Percentiles rank a stretch among this genome's conserved stretches.
Evolutionary conservation across 352 stramenopile genomes (phyloP).

Genomic region (Phytophthora melonis): DNA sequence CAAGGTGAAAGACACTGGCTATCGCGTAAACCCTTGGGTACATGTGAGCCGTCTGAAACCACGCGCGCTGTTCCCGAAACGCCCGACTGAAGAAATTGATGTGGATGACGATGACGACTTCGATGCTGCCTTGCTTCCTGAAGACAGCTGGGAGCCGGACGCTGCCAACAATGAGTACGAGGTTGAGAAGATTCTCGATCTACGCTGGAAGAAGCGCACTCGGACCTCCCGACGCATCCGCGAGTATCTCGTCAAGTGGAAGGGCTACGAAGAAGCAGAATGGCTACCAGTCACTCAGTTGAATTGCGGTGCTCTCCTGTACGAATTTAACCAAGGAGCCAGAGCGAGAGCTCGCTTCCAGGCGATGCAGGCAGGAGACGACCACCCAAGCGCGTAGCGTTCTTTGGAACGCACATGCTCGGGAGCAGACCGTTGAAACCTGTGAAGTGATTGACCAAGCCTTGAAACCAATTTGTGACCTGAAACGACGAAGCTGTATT

Average conservation of each 20-base stretch:
- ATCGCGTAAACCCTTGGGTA: conserved; percentile 19
- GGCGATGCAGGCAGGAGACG: conserved; percentile 12
- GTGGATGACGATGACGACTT: conserved; percentile 13
- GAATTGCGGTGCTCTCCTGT: conserved; percentile 7
- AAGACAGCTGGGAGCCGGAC: conserved; percentile 13
- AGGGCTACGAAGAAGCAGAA: background rate
- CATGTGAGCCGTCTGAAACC: conserved; percentile 20
- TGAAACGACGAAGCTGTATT: background rate
- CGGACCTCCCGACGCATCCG: background rate
- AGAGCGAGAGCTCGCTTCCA: conserved; percentile 5
- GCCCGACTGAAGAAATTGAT: background rate
- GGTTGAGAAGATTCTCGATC: conserved; percentile 11
- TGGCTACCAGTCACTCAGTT: conserved; percentile 2
- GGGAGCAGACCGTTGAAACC: background rate
- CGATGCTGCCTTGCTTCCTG: background rate
- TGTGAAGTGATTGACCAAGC: background rate
- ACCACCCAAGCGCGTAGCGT: conserved; percentile 1
- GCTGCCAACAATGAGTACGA: conserved; percentile 4
- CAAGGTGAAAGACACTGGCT: conserved; percentile 4
- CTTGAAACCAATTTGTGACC: background rate
- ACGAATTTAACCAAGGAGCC: conserved; percentile 12
- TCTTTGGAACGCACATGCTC: background rate
- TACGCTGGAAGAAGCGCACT: conserved; percentile 2
- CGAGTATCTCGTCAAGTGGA: conserved; percentile 13
- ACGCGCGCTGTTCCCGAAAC: background rate